Percentiles rank a stretch among this genome's conserved stretches.
phyloP scores from a whole-genome alignment of 306 rosid species.

The Crataegus laevigata region DNA sequence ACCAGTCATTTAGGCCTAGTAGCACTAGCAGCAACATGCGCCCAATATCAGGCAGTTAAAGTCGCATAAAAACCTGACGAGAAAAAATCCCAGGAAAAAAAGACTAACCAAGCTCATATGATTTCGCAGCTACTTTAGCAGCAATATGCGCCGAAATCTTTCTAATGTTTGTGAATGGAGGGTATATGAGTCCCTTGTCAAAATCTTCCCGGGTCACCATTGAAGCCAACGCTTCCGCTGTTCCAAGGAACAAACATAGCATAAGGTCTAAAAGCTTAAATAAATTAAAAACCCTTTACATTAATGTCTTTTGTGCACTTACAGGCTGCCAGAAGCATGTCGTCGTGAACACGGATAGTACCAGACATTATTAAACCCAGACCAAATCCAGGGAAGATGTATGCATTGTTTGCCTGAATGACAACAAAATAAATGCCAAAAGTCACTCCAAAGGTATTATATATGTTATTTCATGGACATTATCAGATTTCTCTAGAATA shows the following conservation, averaged over 20 bases:
- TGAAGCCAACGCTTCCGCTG: constrained; percentile 92
- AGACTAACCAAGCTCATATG: constrained; percentile 80
- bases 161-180: constrained; percentile 81
- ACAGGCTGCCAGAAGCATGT: constrained; percentile 94
- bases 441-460: constrained; percentile 9
- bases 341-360: constrained; percentile 76
- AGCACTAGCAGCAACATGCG: no score
- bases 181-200: constrained; percentile 80
- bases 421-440: constrained; percentile 2
- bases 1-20: background rate
- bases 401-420: constrained; percentile 82
- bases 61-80: background rate
- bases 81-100: background rate
- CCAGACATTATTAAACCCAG: constrained; percentile 90
- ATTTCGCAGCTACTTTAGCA: constrained; percentile 78
- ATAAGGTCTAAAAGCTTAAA: background rate
- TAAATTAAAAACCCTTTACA: background rate
- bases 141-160: constrained; percentile 93
- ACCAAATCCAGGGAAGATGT: constrained; percentile 94
- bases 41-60: no score
- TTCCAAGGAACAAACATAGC: constrained; percentile 21
- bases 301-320: constrained; percentile 31
- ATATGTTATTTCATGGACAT: background rate
- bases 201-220: constrained; percentile 61
- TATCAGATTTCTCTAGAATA: background rate